Evolutionary conservation across 2,329 filamentous ascomycete genomes (phyloP), one percentile per base, ranked within the genome.

Genomic region (Didymella sp.): DNA sequence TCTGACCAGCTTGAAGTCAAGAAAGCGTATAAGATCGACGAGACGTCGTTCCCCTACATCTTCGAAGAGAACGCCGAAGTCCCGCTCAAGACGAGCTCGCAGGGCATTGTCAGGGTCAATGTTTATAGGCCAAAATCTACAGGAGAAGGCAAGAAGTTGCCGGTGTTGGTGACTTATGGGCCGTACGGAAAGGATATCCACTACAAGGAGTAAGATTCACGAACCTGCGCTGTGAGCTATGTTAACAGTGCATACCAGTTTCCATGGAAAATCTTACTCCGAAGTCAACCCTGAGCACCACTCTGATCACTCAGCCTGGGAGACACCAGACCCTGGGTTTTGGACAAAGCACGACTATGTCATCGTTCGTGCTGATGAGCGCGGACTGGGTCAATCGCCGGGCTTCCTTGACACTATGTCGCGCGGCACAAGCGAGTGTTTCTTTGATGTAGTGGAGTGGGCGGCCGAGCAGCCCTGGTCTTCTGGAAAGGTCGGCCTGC

Each of bases 111-210:
- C 4, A 71, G 82, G 11, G 79, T 76, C 66, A 84, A 84, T 67
- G 77, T 84, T 2, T 84, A 83, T 60, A 74, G 81, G 2, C 81
- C 81, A 1, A 82, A 80, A 44, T 55, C 60, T 7, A 65, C 69
- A 4, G 71, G 78, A 21, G 56, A 67, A 3, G 59, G 63, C 5
- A 48, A 60, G 9, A 77, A 72, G 59, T 80, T 80, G 21, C 88
- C 89, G 0, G 87, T 89, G 0, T 71, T 91, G 8, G 84, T 89
- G 2, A 91, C 88, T 0, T 91, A 91, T 61, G 88, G 88, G 0
- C 89, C 89, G 0, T 91, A 91, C 61, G 88, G 89, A 42, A 91
- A 91, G 64, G 88, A 91, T 63, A 88, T 90, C 31, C 83, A 80
- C 19, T 90, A 90, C 69, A 77, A 79, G 55, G 77, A 81, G 78